These are phyloP conservation scores for Niebla homalea DNA, from an alignment of 495 filamentous ascomycete species.

Conservation along the genomic window DNA sequence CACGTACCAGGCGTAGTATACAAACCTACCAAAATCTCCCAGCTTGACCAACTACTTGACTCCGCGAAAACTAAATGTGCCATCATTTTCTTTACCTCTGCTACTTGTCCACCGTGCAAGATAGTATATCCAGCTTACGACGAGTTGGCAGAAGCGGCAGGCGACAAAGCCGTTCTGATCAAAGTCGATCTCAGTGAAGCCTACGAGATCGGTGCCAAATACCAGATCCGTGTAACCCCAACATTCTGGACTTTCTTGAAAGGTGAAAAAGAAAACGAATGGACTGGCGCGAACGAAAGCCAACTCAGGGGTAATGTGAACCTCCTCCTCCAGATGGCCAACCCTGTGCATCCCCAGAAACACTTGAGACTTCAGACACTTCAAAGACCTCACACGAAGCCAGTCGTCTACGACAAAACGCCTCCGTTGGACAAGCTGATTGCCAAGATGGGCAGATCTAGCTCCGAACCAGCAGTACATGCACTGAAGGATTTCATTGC, in stretches of 20 bases:
- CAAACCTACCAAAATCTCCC: slow-evolving; percentile 37
- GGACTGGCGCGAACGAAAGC: slow-evolving; percentile 60
- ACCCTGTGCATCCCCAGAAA: slow-evolving; percentile 64
- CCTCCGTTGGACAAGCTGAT: slow-evolving; percentile 77
- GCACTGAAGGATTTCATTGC: slow-evolving; percentile 55
- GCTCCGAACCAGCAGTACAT: slow-evolving; percentile 37
- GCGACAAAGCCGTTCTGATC: slow-evolving; percentile 57
- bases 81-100: slow-evolving; percentile 84
- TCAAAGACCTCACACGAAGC: slow-evolving; percentile 44
- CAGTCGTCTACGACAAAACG: slow-evolving; percentile 61
- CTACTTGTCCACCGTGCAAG: slow-evolving; percentile 78
- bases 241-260: slow-evolving; percentile 83
- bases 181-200: slow-evolving; percentile 68
- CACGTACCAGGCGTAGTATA: slow-evolving; percentile 29
- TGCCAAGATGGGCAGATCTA: slow-evolving; percentile 51
- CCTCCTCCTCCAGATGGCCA: slow-evolving; percentile 61
- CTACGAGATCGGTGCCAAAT: slow-evolving; percentile 50
- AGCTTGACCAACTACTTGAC: slow-evolving; percentile 47
- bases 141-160: slow-evolving; percentile 60
- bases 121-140: slow-evolving; percentile 73
- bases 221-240: slow-evolving; percentile 62
- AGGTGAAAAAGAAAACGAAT: slow-evolving; percentile 63
- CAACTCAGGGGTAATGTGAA: slow-evolving; percentile 60
- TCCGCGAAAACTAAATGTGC: slow-evolving; percentile 53
- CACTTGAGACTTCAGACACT: slow-evolving; percentile 56